A percentile compares a stretch with the other conserved stretches of the same genome.
Evolutionary conservation across 2,329 filamentous ascomycete species (phyloP).

Genomic region (Dothidotthia symphoricarpi): DNA sequence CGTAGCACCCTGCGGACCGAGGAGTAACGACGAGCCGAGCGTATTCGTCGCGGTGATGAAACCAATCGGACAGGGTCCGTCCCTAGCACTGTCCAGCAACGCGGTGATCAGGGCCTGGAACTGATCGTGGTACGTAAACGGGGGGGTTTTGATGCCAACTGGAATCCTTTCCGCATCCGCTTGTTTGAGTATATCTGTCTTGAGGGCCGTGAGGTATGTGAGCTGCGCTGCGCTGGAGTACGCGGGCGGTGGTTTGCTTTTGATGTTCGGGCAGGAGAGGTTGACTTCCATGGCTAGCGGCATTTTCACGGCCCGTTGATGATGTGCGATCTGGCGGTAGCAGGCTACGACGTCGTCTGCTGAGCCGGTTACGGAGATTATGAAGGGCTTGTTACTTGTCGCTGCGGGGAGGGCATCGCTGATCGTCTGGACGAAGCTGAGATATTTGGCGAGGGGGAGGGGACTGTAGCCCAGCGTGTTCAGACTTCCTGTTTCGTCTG

Average conservation of each 20-base stretch:
- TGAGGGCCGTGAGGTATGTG: conserved; percentile 56
- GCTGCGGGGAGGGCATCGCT: conserved; percentile 37
- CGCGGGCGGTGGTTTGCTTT: conserved; percentile 65
- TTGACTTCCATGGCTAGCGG: conserved; percentile 72
- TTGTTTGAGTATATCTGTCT: conserved; percentile 27
- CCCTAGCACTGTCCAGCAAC: conserved; percentile 41
- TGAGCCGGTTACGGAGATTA: conserved; percentile 69
- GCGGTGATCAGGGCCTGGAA: conserved; percentile 58
- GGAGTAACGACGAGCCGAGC: conserved; percentile 65
- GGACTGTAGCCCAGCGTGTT: conserved; percentile 78
- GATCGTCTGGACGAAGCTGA: conserved; percentile 53
- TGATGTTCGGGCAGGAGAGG: conserved; percentile 75
- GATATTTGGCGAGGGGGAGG: conserved; percentile 57
- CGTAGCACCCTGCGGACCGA: conserved; percentile 37
- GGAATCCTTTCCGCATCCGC: conserved; percentile 35
- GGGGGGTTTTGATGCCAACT: conserved; percentile 71
- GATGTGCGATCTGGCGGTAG: conserved; percentile 51
- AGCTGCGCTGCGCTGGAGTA: conserved; percentile 57
- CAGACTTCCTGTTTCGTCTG: conserved; percentile 43
- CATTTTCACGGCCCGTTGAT: conserved; percentile 40
- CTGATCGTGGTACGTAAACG: conserved; percentile 69
- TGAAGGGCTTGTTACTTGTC: conserved; percentile 55
- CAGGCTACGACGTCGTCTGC: conserved; percentile 57
- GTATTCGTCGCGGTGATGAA: conserved; percentile 77
- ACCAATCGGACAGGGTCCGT: conserved; percentile 48